Conservation (phyloP, 768 basidiomycete genomes). For the Strobilomyces confusus region DNA sequence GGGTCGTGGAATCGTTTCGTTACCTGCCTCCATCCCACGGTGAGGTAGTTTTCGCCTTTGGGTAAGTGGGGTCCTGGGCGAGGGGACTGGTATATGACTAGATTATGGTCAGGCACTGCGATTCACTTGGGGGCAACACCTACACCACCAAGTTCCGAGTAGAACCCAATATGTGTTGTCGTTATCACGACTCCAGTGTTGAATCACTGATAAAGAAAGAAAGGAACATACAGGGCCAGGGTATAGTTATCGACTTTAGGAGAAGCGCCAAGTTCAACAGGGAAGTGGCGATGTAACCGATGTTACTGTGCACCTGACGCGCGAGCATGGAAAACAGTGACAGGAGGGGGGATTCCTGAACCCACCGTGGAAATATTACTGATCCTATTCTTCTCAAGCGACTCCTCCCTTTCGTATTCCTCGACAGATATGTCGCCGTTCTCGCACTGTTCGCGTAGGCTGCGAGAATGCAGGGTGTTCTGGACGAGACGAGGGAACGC, state of each 20-base stretch:
- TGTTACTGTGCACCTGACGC: slow-evolving; percentile 65
- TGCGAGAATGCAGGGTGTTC: slow-evolving; percentile 63
- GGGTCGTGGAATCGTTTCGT: neutral
- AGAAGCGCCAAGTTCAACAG: slow-evolving; percentile 68
- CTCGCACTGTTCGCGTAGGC: slow-evolving; percentile 52
- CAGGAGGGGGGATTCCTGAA: neutral
- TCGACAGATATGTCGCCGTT: slow-evolving; percentile 55
- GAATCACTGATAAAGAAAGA: neutral
- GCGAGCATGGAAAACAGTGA: neutral
- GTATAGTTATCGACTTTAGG: slow-evolving; percentile 73
- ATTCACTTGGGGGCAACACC: slow-evolving; percentile 19
- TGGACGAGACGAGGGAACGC: slow-evolving; percentile 77
- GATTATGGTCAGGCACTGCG: neutral
- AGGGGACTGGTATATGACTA: slow-evolving; percentile 83
- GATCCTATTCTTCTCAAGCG: slow-evolving; percentile 78
- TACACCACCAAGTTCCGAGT: slow-evolving; percentile 86
- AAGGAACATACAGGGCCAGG: slow-evolving; percentile 54
- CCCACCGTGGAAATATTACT: slow-evolving; percentile 79
- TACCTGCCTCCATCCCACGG: slow-evolving; percentile 85
- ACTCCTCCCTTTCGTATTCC: slow-evolving; percentile 71
- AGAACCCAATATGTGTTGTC: slow-evolving; percentile 77
- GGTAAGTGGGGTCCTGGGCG: slow-evolving; percentile 78
- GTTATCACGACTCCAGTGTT: slow-evolving; percentile 29
- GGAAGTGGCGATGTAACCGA: slow-evolving; percentile 66
- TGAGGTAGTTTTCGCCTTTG: slow-evolving; percentile 69